Conservation (phyloP, 768 basidiomycete species). For the Boletus reticuloceps region DNA sequence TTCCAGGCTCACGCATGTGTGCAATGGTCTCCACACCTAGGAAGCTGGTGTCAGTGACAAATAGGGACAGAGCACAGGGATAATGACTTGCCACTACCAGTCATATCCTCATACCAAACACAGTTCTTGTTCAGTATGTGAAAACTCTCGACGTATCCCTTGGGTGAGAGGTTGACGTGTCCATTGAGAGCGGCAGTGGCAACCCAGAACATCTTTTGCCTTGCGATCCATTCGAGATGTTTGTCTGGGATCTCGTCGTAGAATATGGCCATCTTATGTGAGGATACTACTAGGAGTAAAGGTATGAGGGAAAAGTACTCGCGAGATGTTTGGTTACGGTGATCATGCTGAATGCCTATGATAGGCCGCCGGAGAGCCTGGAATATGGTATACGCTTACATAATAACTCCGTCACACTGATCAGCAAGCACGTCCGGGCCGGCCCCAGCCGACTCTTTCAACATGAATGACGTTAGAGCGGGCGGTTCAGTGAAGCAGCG, state of each 20-base stretch:
- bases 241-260: constrained; percentile 55
- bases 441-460: too few relatives aligned
- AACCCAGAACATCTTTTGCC: constrained; percentile 72
- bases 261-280: constrained; percentile 50
- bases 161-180: constrained; percentile 68
- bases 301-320: not conserved
- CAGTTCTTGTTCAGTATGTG: constrained; percentile 50
- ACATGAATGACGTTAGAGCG: too few relatives aligned
- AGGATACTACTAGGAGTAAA: not conserved
- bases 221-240: constrained; percentile 52
- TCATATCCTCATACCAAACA: constrained; percentile 76
- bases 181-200: constrained; percentile 65
- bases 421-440: too few relatives aligned
- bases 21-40: constrained; percentile 57
- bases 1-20: constrained; percentile 54
- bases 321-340: not conserved
- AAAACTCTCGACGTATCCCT: constrained; percentile 59
- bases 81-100: constrained; percentile 55
- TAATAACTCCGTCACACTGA: too few relatives aligned
- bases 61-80: not conserved
- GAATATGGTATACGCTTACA: too few relatives aligned
- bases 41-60: not conserved
- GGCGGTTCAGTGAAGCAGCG: too few relatives aligned
- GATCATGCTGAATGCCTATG: not conserved
- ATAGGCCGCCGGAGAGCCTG: too few relatives aligned